These are phyloP conservation scores for Mrakia frigida DNA, from an alignment of 768 basidiomycete genomes.

Conservation along the genomic window DNA sequence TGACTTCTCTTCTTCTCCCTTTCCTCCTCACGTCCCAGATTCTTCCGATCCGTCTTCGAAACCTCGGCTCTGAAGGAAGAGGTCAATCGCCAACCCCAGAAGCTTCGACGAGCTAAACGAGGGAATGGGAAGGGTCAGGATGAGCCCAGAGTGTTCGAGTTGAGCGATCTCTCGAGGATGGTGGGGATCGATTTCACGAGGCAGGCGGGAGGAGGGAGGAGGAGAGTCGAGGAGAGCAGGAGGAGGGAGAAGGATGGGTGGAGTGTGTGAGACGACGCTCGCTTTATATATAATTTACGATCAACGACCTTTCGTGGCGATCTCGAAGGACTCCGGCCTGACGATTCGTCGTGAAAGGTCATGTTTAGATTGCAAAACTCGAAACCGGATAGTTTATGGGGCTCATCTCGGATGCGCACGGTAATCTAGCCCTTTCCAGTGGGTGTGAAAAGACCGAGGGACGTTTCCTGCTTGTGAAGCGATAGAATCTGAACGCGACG, in stretches of 20 bases:
- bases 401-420: too few relatives aligned
- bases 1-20: background rate
- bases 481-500: too few relatives aligned
- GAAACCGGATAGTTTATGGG: too few relatives aligned
- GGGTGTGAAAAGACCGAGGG: too few relatives aligned
- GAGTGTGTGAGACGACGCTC: background rate
- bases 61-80: background rate
- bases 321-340: too few relatives aligned
- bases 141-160: background rate
- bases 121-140: background rate
- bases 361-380: too few relatives aligned
- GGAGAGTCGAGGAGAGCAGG: background rate
- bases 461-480: too few relatives aligned
- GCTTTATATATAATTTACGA: background rate
- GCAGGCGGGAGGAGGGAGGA: background rate
- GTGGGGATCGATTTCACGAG: background rate
- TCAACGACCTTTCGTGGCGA: background rate
- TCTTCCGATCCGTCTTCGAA: conserved; percentile 10
- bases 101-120: background rate
- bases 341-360: too few relatives aligned
- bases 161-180: conserved; percentile 13
- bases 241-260: background rate
- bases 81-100: background rate
- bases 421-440: too few relatives aligned
- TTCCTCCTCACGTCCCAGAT: background rate